Conservation (phyloP, 2,329 filamentous ascomycete genomes). For the Fusarium sp. region DNA sequence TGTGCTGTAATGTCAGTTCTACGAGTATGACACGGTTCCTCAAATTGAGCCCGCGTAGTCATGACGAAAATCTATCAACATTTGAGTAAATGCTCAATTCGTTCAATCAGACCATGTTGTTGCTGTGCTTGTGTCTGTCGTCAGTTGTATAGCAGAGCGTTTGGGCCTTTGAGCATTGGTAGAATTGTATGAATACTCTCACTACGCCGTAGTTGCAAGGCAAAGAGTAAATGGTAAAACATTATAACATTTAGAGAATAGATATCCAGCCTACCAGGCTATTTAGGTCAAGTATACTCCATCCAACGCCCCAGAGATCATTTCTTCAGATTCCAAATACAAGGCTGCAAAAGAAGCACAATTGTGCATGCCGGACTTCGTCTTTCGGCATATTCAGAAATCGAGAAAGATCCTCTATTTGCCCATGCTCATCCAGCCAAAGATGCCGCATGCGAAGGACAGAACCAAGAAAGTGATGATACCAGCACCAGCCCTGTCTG, state of each 20-base stretch:
- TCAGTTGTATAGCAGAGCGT: not conserved
- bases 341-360: conserved; percentile 23
- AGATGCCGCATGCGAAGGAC: conserved; percentile 51
- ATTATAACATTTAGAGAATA: conserved; percentile 18
- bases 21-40: not conserved
- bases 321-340: conserved; percentile 26
- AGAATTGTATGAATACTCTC: not conserved
- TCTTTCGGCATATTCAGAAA: conserved; percentile 21
- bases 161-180: not conserved
- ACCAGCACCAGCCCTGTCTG: conserved; percentile 58
- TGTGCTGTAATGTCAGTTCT: not conserved
- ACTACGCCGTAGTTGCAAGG: not conserved
- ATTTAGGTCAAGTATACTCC: conserved; percentile 32
- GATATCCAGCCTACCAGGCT: conserved; percentile 35
- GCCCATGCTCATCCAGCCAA: conserved; percentile 60
- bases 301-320: conserved; percentile 37
- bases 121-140: not conserved
- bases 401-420: conserved; percentile 25
- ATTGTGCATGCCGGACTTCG: conserved; percentile 8
- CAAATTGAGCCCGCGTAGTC: not conserved
- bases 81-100: not conserved
- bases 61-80: not conserved
- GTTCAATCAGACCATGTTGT: not conserved
- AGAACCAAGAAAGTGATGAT: conserved; percentile 59
- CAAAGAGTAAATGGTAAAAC: not conserved